Conservation (phyloP, 2,329 filamentous ascomycete species). For the Rutstroemia sp. region DNA sequence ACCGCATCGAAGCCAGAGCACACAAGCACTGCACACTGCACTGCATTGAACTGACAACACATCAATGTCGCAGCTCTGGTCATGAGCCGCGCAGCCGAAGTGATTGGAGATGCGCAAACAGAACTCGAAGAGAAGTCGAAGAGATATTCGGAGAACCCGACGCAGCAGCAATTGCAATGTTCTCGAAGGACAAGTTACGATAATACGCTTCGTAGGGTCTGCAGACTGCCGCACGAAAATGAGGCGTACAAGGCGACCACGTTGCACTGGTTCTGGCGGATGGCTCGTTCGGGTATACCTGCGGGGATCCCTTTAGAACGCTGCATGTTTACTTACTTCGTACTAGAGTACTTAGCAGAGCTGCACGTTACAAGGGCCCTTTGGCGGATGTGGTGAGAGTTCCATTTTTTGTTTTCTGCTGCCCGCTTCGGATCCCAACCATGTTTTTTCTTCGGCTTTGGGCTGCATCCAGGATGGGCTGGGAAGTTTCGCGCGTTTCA, state of each 20-base stretch:
- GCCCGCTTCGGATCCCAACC: slow-evolving; percentile 2
- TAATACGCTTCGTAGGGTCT: neutral
- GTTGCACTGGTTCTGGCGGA: slow-evolving; percentile 22
- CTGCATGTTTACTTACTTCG: neutral
- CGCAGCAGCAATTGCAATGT: neutral
- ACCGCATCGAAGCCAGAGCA: too few species aligned
- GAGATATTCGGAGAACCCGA: neutral
- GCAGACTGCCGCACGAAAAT: neutral
- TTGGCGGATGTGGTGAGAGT: neutral
- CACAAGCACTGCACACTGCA: too few species aligned
- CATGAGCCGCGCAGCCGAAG: neutral
- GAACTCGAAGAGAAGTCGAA: too few species aligned
- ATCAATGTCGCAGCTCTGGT: slow-evolving; percentile 6
- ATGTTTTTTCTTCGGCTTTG: slow-evolving; percentile 1
- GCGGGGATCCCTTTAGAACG: neutral
- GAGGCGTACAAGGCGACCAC: slow-evolving; percentile 27
- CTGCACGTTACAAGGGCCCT: slow-evolving; percentile 1
- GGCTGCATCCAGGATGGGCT: slow-evolving; percentile 18
- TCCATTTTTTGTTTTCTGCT: slow-evolving; percentile 4
- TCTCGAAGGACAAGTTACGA: neutral
- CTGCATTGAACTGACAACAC: slow-evolving; percentile 3
- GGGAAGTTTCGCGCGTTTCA: slow-evolving; percentile 21
- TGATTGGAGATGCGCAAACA: neutral
- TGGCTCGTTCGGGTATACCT: slow-evolving; percentile 11
- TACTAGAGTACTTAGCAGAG: neutral